Percentiles rank a stretch among this genome's conserved stretches.
phyloP scores from a whole-genome alignment of 2,329 filamentous ascomycete species.

The Ceratocystis lukuohia region DNA sequence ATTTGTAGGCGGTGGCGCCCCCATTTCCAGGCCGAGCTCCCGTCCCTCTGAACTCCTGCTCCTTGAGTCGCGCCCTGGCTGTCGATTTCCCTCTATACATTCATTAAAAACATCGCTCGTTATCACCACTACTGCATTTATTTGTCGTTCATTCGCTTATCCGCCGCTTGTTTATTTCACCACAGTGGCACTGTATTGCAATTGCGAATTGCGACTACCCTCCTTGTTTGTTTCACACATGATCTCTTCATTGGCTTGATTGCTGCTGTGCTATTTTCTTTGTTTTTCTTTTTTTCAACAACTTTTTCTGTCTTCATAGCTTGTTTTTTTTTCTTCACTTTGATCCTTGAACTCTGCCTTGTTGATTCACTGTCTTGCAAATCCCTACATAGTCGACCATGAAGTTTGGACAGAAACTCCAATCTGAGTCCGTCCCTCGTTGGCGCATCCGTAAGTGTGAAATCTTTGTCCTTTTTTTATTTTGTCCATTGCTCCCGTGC shows the following conservation, averaged over 20 bases:
- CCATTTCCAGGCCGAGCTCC: not conserved
- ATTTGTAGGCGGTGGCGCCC: not conserved
- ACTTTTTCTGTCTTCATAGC: not conserved
- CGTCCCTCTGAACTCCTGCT: not conserved
- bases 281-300: not conserved
- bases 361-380: not conserved
- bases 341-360: not conserved
- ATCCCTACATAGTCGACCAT: slow-evolving; percentile 21
- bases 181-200: not conserved
- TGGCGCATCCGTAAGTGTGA: slow-evolving; percentile 19
- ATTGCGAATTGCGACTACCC: not conserved
- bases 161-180: not conserved
- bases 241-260: not conserved
- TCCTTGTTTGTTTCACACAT: not conserved
- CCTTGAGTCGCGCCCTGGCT: not conserved
- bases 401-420: slow-evolving; percentile 29
- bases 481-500: not conserved
- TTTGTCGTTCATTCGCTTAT: not conserved
- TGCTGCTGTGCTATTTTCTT: not conserved
- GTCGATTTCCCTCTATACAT: not conserved
- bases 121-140: not conserved
- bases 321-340: not conserved
- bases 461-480: not conserved
- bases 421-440: slow-evolving; percentile 19
- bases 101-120: not conserved